A percentile compares a stretch with the other conserved stretches of the same genome.
These are phyloP conservation scores for Cylindrodendrum hubeiense DNA, from an alignment of 2,329 filamentous ascomycete genomes.

Conservation along the genomic window DNA sequence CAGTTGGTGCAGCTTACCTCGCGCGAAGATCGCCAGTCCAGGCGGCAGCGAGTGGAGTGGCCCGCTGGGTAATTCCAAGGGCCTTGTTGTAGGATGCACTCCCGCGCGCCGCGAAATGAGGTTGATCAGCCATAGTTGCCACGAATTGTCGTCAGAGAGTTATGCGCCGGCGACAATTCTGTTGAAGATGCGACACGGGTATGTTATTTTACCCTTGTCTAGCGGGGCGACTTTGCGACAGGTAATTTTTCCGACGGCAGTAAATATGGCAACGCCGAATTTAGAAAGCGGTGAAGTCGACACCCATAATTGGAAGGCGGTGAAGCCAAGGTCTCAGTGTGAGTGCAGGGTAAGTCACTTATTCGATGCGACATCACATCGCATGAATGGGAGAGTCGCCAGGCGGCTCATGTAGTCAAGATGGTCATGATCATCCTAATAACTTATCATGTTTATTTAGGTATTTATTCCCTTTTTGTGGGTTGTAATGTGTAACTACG, in stretches of 20 bases:
- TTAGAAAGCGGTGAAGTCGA: slow-evolving; percentile 32
- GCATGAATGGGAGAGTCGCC: background rate
- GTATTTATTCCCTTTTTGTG: background rate
- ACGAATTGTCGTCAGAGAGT: slow-evolving; percentile 3
- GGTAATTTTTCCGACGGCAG: slow-evolving; percentile 44
- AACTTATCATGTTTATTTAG: background rate
- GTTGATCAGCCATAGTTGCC: slow-evolving; percentile 48
- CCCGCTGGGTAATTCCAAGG: slow-evolving; percentile 55
- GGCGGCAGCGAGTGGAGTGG: slow-evolving; percentile 51
- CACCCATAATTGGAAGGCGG: slow-evolving; percentile 39
- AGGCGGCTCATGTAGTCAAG: background rate
- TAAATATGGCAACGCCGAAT: slow-evolving; percentile 6
- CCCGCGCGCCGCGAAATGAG: slow-evolving; percentile 46
- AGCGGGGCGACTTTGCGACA: slow-evolving; percentile 37
- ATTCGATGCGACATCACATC: background rate
- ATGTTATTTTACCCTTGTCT: slow-evolving; percentile 30
- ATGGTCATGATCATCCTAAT: background rate
- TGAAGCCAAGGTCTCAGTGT: slow-evolving; percentile 17
- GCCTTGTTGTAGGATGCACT: slow-evolving; percentile 50
- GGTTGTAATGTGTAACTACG: no score
- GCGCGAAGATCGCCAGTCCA: slow-evolving; percentile 58
- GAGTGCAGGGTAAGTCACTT: background rate
- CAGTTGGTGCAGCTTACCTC: slow-evolving; percentile 43
- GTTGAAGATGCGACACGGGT: slow-evolving; percentile 24
- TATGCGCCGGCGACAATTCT: slow-evolving; percentile 20